Percentiles rank a stretch among this genome's conserved stretches.
phyloP scores from a whole-genome alignment of 306 rosid genomes.

The Dryas drummondii region DNA sequence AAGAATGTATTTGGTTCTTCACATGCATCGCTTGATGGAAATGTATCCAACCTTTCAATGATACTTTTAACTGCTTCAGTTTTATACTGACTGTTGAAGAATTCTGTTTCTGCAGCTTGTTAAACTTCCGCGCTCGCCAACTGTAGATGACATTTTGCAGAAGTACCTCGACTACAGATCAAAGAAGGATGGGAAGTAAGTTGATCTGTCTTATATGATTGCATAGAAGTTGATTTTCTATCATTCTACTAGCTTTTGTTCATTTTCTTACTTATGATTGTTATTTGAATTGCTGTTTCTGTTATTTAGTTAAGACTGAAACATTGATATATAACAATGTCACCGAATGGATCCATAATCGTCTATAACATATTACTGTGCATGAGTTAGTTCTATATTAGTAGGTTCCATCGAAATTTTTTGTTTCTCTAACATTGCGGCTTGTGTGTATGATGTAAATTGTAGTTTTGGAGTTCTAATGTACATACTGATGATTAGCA shows the following conservation, averaged over 20 bases:
- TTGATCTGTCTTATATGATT: constrained; percentile 18
- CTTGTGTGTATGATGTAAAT: neutral
- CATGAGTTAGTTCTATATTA: neutral
- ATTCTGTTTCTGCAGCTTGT: constrained; percentile 64
- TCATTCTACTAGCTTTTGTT: constrained; percentile 16
- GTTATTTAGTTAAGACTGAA: neutral
- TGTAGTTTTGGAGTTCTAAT: constrained; percentile 9
- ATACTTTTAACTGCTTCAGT: constrained; percentile 6
- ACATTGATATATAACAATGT: neutral
- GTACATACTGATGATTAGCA: constrained; percentile 23
- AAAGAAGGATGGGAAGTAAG: constrained; percentile 92
- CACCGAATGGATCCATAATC: neutral
- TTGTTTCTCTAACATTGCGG: neutral
- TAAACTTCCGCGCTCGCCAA: constrained; percentile 95
- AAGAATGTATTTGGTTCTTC: constrained; percentile 18
- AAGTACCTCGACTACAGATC: constrained; percentile 84
- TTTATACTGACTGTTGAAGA: constrained; percentile 24
- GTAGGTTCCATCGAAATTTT: neutral
- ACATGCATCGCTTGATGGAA: constrained; percentile 9
- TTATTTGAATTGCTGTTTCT: constrained; percentile 18
- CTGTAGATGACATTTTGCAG: constrained; percentile 84
- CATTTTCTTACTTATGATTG: constrained; percentile 8
- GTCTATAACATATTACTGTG: neutral
- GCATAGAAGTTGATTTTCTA: constrained; percentile 8
- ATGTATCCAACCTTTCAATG: neutral